Percentiles rank a stretch among this genome's conserved stretches.
phyloP scores from a whole-genome alignment of 2,329 filamentous ascomycete genomes.

The Colletotrichum graminicola region DNA sequence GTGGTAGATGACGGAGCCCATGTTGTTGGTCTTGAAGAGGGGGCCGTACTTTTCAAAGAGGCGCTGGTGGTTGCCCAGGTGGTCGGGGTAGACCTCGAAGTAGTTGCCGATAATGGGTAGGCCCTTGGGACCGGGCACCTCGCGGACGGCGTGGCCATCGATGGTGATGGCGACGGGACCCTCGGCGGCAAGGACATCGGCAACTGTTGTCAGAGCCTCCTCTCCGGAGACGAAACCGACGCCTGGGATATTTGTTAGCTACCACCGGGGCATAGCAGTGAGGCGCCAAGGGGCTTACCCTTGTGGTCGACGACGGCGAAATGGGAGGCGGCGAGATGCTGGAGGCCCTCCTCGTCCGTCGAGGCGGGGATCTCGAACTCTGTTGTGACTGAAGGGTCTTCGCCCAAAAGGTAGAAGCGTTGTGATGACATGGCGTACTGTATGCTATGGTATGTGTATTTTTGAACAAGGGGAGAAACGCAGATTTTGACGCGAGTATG shows the following conservation, averaged over 20 bases:
- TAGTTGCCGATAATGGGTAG: slow-evolving; percentile 65
- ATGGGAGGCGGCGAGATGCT: slow-evolving; percentile 55
- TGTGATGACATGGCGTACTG: slow-evolving; percentile 51
- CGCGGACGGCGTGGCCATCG: slow-evolving; percentile 61
- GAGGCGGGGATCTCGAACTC: slow-evolving; percentile 54
- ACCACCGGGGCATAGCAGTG: background rate
- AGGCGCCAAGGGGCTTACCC: slow-evolving; percentile 46
- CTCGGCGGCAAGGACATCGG: slow-evolving; percentile 52
- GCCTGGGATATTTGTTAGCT: slow-evolving; percentile 45
- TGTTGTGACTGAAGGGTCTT: slow-evolving; percentile 52
- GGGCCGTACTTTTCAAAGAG: slow-evolving; percentile 66
- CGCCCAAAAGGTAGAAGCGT: slow-evolving; percentile 58
- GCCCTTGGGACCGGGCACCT: slow-evolving; percentile 63
- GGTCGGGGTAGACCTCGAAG: slow-evolving; percentile 68
- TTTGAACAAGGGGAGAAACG: background rate
- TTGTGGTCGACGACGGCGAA: slow-evolving; percentile 59
- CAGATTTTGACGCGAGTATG: background rate
- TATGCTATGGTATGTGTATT: slow-evolving; percentile 4
- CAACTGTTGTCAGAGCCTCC: slow-evolving; percentile 48
- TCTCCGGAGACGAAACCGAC: slow-evolving; percentile 53
- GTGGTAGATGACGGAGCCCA: slow-evolving; percentile 62
- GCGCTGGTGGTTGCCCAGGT: slow-evolving; percentile 67
- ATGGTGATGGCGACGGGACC: slow-evolving; percentile 58
- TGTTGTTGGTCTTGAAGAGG: slow-evolving; percentile 64
- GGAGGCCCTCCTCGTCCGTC: slow-evolving; percentile 53